Evolutionary conservation across 108 stramenopile species (phyloP).

Genomic region (Bacterosira constricta): DNA sequence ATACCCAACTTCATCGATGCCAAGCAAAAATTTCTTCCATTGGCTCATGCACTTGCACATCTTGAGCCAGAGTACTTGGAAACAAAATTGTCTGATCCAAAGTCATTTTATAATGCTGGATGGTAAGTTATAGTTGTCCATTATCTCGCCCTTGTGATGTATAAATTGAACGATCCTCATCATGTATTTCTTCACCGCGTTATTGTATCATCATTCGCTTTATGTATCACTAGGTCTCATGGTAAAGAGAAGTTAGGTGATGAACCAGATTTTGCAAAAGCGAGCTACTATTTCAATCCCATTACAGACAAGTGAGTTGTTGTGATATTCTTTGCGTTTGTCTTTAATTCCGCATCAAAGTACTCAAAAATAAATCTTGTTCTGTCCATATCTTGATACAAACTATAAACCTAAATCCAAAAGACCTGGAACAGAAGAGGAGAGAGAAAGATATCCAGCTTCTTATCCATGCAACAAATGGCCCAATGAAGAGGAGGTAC

Average conservation of each 20-base stretch:
- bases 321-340: not conserved
- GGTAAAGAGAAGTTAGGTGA: slow-evolving; percentile 92
- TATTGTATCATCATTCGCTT: not conserved
- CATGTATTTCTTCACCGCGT: not conserved
- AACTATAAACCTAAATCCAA: slow-evolving; percentile 88
- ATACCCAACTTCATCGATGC: slow-evolving; percentile 81
- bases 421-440: slow-evolving; percentile 74
- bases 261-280: slow-evolving; percentile 87
- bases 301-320: not conserved
- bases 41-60: slow-evolving; percentile 78
- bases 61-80: slow-evolving; percentile 61
- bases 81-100: slow-evolving; percentile 60
- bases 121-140: slow-evolving; percentile 54
- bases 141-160: too few relatives aligned
- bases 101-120: slow-evolving; percentile 87
- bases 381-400: not conserved
- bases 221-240: slow-evolving; percentile 46
- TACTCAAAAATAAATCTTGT: too few relatives aligned
- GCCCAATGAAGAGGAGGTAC: slow-evolving; percentile 69
- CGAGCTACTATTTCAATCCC: slow-evolving; percentile 84
- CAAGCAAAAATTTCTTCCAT: slow-evolving; percentile 67
- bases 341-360: too few relatives aligned
- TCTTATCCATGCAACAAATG: slow-evolving; percentile 90
- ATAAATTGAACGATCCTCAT: not conserved
- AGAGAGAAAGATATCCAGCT: slow-evolving; percentile 73